Evolutionary conservation across 139 green algal species (phyloP).

Genomic region (Edaphochlamys debaryana): DNA sequence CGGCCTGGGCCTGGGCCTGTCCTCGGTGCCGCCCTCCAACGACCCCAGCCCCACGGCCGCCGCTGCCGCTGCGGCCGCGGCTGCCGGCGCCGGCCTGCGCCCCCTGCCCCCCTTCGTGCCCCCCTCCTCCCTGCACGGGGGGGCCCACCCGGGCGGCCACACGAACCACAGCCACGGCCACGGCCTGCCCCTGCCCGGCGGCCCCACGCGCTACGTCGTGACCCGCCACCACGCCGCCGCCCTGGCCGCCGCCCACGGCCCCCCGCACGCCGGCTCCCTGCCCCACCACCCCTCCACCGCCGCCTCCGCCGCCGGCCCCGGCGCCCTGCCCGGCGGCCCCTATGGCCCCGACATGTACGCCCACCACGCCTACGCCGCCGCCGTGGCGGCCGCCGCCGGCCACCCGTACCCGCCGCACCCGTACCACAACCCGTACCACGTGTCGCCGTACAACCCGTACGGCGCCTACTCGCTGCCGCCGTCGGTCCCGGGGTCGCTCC

Average conservation of each 20-base stretch:
- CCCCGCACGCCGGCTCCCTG: background rate
- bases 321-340: background rate
- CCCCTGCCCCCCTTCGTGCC: too few species aligned
- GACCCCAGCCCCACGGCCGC: too few species aligned
- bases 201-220: conserved; percentile 1
- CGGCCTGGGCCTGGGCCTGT: too few species aligned
- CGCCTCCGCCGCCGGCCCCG: background rate
- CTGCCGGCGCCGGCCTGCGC: too few species aligned
- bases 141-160: too few species aligned
- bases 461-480: background rate
- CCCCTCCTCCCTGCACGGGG: too few species aligned
- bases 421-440: background rate
- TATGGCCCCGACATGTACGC: background rate
- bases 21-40: too few species aligned
- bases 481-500: conserved; percentile 14
- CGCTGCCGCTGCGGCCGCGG: background rate
- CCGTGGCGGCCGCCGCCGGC: background rate
- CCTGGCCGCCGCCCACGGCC: background rate
- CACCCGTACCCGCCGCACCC: conserved; percentile 1
- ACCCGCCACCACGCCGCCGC: background rate
- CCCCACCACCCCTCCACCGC: background rate
- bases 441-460: background rate
- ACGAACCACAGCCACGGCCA: too few species aligned
- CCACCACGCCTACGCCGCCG: background rate
- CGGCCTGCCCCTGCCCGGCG: too few species aligned